phyloP scores from a whole-genome alignment of 2,329 filamentous ascomycete genomes.

The Ascochyta lentis region DNA sequence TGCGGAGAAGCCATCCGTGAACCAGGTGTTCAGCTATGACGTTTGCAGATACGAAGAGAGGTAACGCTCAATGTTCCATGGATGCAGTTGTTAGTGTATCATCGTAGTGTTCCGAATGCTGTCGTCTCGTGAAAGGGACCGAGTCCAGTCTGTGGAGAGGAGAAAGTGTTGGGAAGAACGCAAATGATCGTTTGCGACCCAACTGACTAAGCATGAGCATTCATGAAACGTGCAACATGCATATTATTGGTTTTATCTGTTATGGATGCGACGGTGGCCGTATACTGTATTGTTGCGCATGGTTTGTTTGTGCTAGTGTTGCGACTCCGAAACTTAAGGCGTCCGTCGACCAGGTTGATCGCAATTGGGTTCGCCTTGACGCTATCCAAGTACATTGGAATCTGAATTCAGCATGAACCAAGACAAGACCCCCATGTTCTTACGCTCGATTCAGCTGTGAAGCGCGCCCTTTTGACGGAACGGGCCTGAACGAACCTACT shows the following conservation, averaged over 20 bases:
- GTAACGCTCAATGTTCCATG: neutral
- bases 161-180: neutral
- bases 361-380: neutral
- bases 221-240: neutral
- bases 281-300: neutral
- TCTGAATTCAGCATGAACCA: neutral
- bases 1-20: neutral
- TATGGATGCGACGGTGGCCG: neutral
- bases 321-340: neutral
- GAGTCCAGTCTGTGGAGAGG: neutral
- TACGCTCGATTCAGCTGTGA: no score
- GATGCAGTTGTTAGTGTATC: neutral
- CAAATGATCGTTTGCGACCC: no score
- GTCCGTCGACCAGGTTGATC: neutral
- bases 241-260: neutral
- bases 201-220: neutral
- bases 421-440: no score
- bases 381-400: neutral
- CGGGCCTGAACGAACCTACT: no score
- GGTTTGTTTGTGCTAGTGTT: no score
- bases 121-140: neutral
- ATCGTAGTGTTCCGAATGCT: neutral
- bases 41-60: neutral
- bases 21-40: neutral
- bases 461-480: no score